Conservation (phyloP, 371 early-diverging fungal genomes). For the Rhizomucor miehei region DNA sequence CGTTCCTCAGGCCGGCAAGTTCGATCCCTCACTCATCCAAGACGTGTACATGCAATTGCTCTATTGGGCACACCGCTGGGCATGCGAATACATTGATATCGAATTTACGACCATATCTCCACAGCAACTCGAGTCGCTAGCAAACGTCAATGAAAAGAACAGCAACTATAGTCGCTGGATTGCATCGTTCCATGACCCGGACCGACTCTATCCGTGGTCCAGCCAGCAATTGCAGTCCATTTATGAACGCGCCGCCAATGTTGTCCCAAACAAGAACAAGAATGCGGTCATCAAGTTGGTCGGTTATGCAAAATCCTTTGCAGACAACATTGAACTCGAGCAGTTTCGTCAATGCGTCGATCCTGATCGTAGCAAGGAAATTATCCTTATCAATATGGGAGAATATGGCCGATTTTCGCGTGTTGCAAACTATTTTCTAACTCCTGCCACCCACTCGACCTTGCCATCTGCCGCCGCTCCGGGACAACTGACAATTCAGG, state of each 20-base stretch:
- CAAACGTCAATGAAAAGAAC: slow-evolving; percentile 26
- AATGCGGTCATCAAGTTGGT: slow-evolving; percentile 84
- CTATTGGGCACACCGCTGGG: slow-evolving; percentile 67
- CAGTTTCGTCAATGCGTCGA: slow-evolving; percentile 40
- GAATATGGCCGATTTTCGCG: slow-evolving; percentile 80
- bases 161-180: slow-evolving; percentile 62
- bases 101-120: slow-evolving; percentile 61
- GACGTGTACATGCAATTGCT: slow-evolving; percentile 66
- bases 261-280: slow-evolving; percentile 14
- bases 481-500: slow-evolving; percentile 78
- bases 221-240: slow-evolving; percentile 40
- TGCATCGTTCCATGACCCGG: slow-evolving; percentile 83
- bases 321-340: slow-evolving; percentile 75
- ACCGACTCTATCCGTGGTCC: slow-evolving; percentile 57
- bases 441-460: slow-evolving; percentile 86
- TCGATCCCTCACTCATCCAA: slow-evolving; percentile 17
- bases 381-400: slow-evolving; percentile 93
- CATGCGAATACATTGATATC: slow-evolving; percentile 88
- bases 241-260: slow-evolving; percentile 29
- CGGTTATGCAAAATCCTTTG: slow-evolving; percentile 63
- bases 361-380: slow-evolving; percentile 39
- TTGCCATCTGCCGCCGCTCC: slow-evolving; percentile 82
- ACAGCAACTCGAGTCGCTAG: slow-evolving; percentile 32
- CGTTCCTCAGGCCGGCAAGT: slow-evolving; percentile 78
- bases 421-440: slow-evolving; percentile 74